Conservation (phyloP, 2,329 filamentous ascomycete species). For the Colletotrichum musae region DNA sequence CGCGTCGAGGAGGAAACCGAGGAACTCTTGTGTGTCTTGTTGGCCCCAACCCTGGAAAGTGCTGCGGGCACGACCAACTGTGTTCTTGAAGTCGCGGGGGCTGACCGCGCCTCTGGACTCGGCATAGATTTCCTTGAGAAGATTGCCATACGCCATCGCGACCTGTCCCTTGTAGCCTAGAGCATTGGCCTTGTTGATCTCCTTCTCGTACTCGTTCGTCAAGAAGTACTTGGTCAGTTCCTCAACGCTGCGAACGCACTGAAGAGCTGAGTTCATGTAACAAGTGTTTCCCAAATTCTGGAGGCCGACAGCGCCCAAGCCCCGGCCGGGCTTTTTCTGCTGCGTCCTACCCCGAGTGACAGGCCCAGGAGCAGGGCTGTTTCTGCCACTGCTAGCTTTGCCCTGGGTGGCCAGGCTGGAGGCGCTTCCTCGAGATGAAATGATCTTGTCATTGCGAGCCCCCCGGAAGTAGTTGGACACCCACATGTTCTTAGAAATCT, state of each 20-base stretch:
- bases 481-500: slow-evolving; percentile 71
- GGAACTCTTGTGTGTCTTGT: slow-evolving; percentile 97
- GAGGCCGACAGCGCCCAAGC: slow-evolving; percentile 84
- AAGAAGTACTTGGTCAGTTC: slow-evolving; percentile 95
- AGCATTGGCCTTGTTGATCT: slow-evolving; percentile 89
- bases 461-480: slow-evolving; percentile 64
- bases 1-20: slow-evolving; percentile 94
- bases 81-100: slow-evolving; percentile 85
- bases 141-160: slow-evolving; percentile 83
- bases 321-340: slow-evolving; percentile 78
- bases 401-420: slow-evolving; percentile 51
- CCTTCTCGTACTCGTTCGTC: slow-evolving; percentile 78
- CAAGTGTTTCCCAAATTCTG: slow-evolving; percentile 96
- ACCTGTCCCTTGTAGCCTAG: slow-evolving; percentile 89
- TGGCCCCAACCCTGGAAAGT: slow-evolving; percentile 95
- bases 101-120: slow-evolving; percentile 78
- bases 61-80: slow-evolving; percentile 84
- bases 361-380: slow-evolving; percentile 74
- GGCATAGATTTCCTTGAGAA: slow-evolving; percentile 85
- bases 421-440: slow-evolving; percentile 53
- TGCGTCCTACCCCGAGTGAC: slow-evolving; percentile 81
- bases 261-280: slow-evolving; percentile 98
- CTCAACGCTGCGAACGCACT: slow-evolving; percentile 93
- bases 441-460: slow-evolving; percentile 51
- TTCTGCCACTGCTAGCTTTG: slow-evolving; percentile 74